Base-by-base conservation (phyloP, 495 filamentous ascomycete genomes). In the Sphaerosporella brunnea region DNA sequence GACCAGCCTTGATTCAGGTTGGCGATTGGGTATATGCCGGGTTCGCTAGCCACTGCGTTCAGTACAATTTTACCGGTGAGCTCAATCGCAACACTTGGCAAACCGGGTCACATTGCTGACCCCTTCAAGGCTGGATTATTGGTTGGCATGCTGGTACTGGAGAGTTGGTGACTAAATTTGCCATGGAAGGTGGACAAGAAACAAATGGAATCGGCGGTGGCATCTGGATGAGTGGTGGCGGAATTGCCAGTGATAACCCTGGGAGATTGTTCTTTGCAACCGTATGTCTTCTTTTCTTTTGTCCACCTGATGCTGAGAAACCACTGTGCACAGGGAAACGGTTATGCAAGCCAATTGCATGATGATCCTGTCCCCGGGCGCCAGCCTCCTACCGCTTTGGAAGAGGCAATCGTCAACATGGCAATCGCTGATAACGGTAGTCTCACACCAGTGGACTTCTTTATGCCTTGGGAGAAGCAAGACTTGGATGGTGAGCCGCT, bases 11-110 rank as follows among this genome's bases (percentile, higher is more conserved):
- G n/a, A 43, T 67, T n/a, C 58, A 63, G 23, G 53, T 66, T 2
- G 64, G 64, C 9, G 53, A 68, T 39, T 63, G 48, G 35, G 53
- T 70, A 5, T 66, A 67, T 42, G 65, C 64, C 8, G 68, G 65
- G 2, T 70, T 68, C 44, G 68, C 63, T 2, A 65, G 62, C 21
- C 67, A 70, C 50, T 70, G 68, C 30, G 65, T 67, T 32, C 62
- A 68, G 41, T 70, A 60, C 53, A 69, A 70, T 45, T 68, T 66
- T 36, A 70, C 68, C 2, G n/a, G n/a, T n/a, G n/a, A n/a, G n/a
- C n/a, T n/a, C n/a, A n/a, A n/a, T n/a, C n/a, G n/a, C n/a, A n/a
- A n/a, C n/a, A n/a, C n/a, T n/a, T n/a, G n/a, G n/a, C n/a, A n/a
- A n/a, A n/a, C n/a, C n/a, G n/a, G n/a, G n/a, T n/a, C n/a, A n/a